Base-by-base conservation (phyloP, 139 green algal species). In the Parachlorella kessleri region DNA sequence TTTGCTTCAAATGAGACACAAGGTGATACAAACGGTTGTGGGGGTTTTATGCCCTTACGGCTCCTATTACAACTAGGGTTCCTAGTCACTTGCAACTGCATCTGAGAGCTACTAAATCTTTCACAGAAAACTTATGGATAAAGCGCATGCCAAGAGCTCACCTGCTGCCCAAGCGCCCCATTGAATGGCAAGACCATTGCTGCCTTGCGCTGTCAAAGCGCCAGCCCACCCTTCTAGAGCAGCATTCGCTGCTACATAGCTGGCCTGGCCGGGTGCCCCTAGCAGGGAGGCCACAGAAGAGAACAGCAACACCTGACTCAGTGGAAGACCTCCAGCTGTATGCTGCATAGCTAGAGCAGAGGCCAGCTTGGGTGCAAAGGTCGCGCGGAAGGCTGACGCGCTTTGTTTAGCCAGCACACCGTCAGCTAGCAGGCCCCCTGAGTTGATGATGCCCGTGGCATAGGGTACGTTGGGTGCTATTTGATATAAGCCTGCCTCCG, bases 141-240 rank as follows among this genome's bases (percentile, higher is more conserved):
- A 18, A 18, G 48, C 48, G 48, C 48, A 18, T 59, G 48, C 10
- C 18, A 18, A 28, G 48, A 28, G 48, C 48, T 10, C 48, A 18
- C 48, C 10, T 10, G 18, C 48, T 24, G 84, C 82, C 89, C 91
- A 95, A 6, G 89, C 89, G 38, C 89, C 89, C 89, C 89, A 95
- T 82, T 95, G 91, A 64, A 93, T 75, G 39, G 76, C 87, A 38
- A 88, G 80, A 38, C 26, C 37, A 39, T 39, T 38, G 33, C 66
- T 8, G 37, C 48, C 68, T 37, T 70, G 72, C 26, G 42, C 2
- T 32, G 42, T n/a, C 74, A 63, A 79, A 6, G 39, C 33, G 4
- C 80, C 67, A 63, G 68, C 36, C 84, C 30, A 14, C 81, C 84
- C n/a, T 18, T 90, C 85, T 40, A 91, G 63, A 8, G 37, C 54